Percentiles rank a stretch among this genome's conserved stretches.
phyloP scores from a whole-genome alignment of 192 early-diverging fungal species.

The Coemansia javaensis region DNA sequence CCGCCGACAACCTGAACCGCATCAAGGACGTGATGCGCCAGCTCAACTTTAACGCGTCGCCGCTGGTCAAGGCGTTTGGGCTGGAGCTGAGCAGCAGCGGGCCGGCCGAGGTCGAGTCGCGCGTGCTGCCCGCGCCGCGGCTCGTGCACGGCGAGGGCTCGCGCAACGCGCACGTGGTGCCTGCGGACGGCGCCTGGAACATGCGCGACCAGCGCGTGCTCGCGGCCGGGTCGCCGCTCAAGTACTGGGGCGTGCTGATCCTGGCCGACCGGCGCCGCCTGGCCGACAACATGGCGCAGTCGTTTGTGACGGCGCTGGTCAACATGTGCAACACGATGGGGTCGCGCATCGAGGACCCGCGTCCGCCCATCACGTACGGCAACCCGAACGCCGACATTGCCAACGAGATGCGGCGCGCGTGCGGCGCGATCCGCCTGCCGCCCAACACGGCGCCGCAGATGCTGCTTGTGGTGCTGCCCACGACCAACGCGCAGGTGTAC shows the following conservation, averaged over 20 bases:
- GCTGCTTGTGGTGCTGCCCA: constrained; percentile 78
- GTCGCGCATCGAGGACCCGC: constrained; percentile 53
- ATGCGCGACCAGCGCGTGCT: constrained; percentile 74
- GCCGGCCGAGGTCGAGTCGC: constrained; percentile 68
- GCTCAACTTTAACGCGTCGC: constrained; percentile 61
- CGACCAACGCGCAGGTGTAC: constrained; percentile 76
- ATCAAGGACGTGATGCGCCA: constrained; percentile 67
- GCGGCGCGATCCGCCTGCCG: constrained; percentile 61
- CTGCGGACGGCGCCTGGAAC: constrained; percentile 82
- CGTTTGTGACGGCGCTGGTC: constrained; percentile 71
- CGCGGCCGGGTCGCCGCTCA: constrained; percentile 61
- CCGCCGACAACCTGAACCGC: constrained; percentile 76
- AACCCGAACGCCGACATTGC: constrained; percentile 64
- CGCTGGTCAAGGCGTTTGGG: constrained; percentile 74
- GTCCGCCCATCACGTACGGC: constrained; percentile 46
- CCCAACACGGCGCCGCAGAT: constrained; percentile 66
- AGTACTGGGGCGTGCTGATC: constrained; percentile 78
- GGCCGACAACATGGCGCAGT: constrained; percentile 53
- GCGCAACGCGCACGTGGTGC: constrained; percentile 48
- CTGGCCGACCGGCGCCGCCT: constrained; percentile 60
- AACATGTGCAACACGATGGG: constrained; percentile 69
- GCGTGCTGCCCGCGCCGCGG: constrained; percentile 72
- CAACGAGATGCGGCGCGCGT: constrained; percentile 63
- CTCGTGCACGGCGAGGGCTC: constrained; percentile 60
- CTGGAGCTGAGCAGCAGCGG: constrained; percentile 60